These are phyloP conservation scores for Alloascoidea africana DNA, from an alignment of 805 yeast genomes.

Conservation along the genomic window DNA sequence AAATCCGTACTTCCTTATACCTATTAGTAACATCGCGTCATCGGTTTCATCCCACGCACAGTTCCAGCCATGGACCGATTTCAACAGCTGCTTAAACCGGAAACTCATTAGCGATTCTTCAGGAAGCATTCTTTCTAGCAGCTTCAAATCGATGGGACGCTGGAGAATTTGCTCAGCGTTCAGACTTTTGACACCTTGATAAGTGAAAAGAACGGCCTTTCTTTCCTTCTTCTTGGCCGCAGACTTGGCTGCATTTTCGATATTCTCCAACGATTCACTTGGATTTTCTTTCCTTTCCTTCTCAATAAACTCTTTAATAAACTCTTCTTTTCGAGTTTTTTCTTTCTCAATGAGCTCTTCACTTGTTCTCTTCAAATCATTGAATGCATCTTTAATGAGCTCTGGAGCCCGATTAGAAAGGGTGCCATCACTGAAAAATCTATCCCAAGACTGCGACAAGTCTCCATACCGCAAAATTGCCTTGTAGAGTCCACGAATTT, in stretches of 20 bases:
- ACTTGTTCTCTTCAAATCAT: conserved; percentile 54
- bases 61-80: conserved; percentile 82
- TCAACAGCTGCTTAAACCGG: conserved; percentile 45
- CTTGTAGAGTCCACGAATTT: conserved; percentile 72
- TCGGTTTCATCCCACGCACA: conserved; percentile 75
- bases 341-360: conserved; percentile 46
- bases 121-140: conserved; percentile 38
- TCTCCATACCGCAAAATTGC: conserved; percentile 77
- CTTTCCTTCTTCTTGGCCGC: conserved; percentile 39
- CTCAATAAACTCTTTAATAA: conserved; percentile 36
- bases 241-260: conserved; percentile 14
- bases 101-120: conserved; percentile 39
- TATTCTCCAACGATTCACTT: conserved; percentile 13
- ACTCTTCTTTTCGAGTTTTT: conserved; percentile 46
- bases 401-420: conserved; percentile 75
- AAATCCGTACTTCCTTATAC: conserved; percentile 85
- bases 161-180: conserved; percentile 80
- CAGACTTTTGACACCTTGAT: conserved; percentile 71
- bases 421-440: conserved; percentile 78
- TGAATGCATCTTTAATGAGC: conserved; percentile 55
- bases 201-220: conserved; percentile 81
- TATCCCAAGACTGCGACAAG: conserved; percentile 62
- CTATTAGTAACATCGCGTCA: conserved; percentile 77
- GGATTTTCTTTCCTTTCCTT: conserved; percentile 19
- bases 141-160: conserved; percentile 74